Evolutionary conservation across 768 basidiomycete genomes (phyloP).

Genomic region (Daedalea quercina): DNA sequence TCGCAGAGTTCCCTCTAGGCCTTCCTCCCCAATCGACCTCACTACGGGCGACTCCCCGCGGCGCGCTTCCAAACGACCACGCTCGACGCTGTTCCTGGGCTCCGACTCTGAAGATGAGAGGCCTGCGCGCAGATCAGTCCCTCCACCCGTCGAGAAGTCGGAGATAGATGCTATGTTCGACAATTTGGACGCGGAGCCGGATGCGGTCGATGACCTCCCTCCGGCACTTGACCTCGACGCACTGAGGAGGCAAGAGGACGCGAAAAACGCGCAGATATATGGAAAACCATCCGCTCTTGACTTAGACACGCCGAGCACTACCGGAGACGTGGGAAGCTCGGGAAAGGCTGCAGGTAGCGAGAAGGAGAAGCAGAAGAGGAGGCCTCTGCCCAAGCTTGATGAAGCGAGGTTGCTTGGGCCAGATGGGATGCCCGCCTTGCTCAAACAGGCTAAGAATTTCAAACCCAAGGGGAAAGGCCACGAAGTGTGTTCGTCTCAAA

Average conservation of each 20-base stretch:
- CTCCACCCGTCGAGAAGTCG: constrained; percentile 15
- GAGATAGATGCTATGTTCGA: constrained; percentile 40
- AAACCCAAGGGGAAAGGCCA: constrained; percentile 85
- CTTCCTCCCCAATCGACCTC: constrained; percentile 8
- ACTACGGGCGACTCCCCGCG: neutral
- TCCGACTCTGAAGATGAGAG: constrained; percentile 49
- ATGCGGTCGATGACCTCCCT: constrained; percentile 32
- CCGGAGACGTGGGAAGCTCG: constrained; percentile 17
- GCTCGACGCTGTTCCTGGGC: constrained; percentile 46
- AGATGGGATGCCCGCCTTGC: constrained; percentile 74
- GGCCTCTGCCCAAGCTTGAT: constrained; percentile 58
- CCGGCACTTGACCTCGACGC: constrained; percentile 47
- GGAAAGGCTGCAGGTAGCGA: constrained; percentile 33
- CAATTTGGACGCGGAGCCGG: constrained; percentile 42
- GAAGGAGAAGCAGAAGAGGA: constrained; percentile 36
- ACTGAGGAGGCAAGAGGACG: constrained; percentile 49
- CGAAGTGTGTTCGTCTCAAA: constrained; percentile 51
- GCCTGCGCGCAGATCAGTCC: constrained; percentile 13
- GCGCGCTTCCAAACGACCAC: constrained; percentile 24
- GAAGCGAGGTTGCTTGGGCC: constrained; percentile 67
- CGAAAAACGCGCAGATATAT: constrained; percentile 32
- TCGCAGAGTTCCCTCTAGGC: neutral
- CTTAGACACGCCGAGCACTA: constrained; percentile 35
- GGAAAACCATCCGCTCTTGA: constrained; percentile 11
- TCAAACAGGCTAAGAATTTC: constrained; percentile 72